A percentile compares a stretch with the other conserved stretches of the same genome.
Evolutionary conservation across 2,329 filamentous ascomycete species (phyloP).

Genomic region (Botrytis aclada): DNA sequence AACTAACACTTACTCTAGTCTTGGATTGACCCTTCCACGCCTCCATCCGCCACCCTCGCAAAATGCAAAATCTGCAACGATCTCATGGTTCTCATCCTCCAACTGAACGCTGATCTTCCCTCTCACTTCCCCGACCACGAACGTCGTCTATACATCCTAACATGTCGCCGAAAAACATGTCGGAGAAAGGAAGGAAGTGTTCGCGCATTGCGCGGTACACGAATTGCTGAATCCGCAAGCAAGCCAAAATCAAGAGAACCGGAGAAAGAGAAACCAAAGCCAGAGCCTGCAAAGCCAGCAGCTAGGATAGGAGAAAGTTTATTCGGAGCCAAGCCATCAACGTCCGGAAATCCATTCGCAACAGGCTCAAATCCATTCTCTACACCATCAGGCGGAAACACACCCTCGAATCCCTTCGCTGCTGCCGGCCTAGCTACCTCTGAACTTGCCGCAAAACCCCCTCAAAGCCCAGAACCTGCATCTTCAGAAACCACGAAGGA

Average conservation of each 20-base stretch:
- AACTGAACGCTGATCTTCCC: slow-evolving; percentile 87
- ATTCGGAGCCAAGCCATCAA: slow-evolving; percentile 60
- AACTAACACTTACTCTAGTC: slow-evolving; percentile 49
- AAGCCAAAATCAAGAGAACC: slow-evolving; percentile 4
- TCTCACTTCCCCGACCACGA: slow-evolving; percentile 85
- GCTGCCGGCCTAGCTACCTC: slow-evolving; percentile 28
- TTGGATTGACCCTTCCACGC: slow-evolving; percentile 72
- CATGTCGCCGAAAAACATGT: slow-evolving; percentile 74
- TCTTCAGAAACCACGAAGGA: slow-evolving; percentile 16
- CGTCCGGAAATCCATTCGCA: slow-evolving; percentile 56
- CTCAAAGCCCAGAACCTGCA: slow-evolving; percentile 37
- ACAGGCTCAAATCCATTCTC: slow-evolving; percentile 58
- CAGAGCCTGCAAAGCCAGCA: slow-evolving; percentile 28
- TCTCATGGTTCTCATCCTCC: slow-evolving; percentile 78
- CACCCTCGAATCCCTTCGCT: slow-evolving; percentile 48
- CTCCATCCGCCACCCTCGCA: slow-evolving; percentile 73
- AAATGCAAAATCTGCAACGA: slow-evolving; percentile 86
- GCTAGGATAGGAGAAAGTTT: slow-evolving; percentile 61
- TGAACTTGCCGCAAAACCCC: slow-evolving; percentile 43
- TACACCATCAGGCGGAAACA: slow-evolving; percentile 50
- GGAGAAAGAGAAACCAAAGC: slow-evolving; percentile 33
- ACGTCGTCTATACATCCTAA: slow-evolving; percentile 81
- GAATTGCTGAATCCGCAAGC: slow-evolving; percentile 40
- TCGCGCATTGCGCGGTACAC: slow-evolving; percentile 68
- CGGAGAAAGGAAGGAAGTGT: slow-evolving; percentile 80